Conservation (phyloP, 2,329 filamentous ascomycete species). For the Pseudogymnoascus sp. region DNA sequence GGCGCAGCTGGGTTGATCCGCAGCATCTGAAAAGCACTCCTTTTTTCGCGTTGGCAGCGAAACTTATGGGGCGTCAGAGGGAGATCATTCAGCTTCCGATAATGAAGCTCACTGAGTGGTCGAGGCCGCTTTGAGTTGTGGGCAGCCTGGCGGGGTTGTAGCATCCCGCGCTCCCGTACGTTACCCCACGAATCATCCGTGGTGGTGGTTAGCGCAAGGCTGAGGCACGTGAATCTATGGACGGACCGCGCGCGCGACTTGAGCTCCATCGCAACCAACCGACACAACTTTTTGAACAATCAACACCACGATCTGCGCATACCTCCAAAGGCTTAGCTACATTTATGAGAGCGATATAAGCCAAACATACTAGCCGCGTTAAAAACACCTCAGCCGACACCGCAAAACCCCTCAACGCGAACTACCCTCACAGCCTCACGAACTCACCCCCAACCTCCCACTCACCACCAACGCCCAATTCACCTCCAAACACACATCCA, state of each 20-base stretch:
- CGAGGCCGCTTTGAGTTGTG: neutral
- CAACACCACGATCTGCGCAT: neutral
- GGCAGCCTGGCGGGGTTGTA: neutral
- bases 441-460: neutral
- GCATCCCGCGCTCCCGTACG: neutral
- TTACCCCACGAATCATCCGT: constrained; percentile 1
- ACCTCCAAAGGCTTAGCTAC: neutral
- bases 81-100: neutral
- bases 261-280: neutral
- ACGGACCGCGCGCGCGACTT: neutral
- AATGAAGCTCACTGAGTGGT: neutral
- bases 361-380: neutral
- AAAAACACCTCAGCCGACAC: neutral
- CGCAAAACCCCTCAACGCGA: neutral
- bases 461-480: neutral
- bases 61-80: neutral
- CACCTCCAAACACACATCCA: neutral
- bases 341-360: neutral
- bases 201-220: neutral
- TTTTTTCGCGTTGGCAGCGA: neutral
- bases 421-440: neutral
- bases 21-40: neutral
- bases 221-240: neutral
- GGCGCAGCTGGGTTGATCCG: neutral
- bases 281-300: neutral